Evolutionary conservation across 2,329 filamentous ascomycete genomes (phyloP).

Genomic region (Colletotrichum liaoningense): DNA sequence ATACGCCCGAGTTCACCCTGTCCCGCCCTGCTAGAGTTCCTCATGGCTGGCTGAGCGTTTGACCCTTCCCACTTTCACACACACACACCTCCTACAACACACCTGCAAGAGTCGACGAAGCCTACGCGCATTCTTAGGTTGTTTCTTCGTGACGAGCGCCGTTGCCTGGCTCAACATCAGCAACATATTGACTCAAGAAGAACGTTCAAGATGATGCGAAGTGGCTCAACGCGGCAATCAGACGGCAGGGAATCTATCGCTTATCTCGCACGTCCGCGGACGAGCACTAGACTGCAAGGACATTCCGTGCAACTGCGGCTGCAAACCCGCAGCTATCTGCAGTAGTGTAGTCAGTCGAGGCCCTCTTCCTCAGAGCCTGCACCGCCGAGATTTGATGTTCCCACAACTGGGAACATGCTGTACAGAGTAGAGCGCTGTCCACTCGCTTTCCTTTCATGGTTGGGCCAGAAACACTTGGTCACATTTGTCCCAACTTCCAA

Average conservation of each 20-base stretch:
- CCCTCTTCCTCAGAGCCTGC: not conserved
- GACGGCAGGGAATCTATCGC: not conserved
- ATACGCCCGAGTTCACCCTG: slow-evolving; percentile 1
- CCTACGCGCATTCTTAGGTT: not conserved
- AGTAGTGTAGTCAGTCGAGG: not conserved
- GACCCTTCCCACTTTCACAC: not conserved
- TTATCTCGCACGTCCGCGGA: slow-evolving; percentile 12
- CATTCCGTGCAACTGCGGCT: slow-evolving; percentile 3
- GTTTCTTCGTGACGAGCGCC: not conserved
- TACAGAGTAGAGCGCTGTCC: not conserved
- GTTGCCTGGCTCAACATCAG: not conserved
- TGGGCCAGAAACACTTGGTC: not conserved
- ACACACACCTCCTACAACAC: not conserved
- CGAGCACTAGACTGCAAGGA: not conserved
- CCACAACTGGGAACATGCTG: slow-evolving; percentile 2
- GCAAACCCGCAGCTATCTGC: slow-evolving; percentile 13
- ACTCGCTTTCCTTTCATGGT: not conserved
- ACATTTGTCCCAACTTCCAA: not conserved
- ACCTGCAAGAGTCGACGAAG: not conserved
- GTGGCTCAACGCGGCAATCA: not conserved
- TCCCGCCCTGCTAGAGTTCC: not conserved
- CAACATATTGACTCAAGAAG: not conserved
- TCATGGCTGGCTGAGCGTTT: not conserved
- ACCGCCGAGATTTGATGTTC: not conserved
- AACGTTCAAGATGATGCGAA: not conserved